Evolutionary conservation across 2,329 filamentous ascomycete species (phyloP).

Genomic region (Lasiodiplodia hormozganensis): DNA sequence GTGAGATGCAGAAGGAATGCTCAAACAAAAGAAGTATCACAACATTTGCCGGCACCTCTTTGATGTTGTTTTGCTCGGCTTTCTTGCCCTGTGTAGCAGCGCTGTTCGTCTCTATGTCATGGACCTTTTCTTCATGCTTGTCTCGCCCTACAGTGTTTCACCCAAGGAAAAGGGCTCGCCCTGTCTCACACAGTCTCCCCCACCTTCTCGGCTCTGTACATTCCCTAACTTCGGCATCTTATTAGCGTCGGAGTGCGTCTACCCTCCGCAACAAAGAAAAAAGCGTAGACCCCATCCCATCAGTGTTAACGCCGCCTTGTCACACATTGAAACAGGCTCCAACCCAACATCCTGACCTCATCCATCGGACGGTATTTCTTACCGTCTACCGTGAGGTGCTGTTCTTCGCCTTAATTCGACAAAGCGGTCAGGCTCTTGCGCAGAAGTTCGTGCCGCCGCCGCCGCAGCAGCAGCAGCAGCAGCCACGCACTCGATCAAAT

Average conservation of each 20-base stretch:
- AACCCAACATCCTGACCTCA: too few species aligned
- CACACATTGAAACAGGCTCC: too few species aligned
- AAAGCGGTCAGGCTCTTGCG: not conserved
- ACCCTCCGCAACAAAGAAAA: too few species aligned
- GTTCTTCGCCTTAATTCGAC: too few species aligned
- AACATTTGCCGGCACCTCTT: not conserved
- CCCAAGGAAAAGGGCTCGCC: not conserved
- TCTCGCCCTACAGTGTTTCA: not conserved
- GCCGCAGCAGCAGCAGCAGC: too few species aligned
- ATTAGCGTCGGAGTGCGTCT: too few species aligned
- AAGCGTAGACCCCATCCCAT: too few species aligned
- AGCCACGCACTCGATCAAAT: not conserved
- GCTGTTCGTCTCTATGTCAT: not conserved
- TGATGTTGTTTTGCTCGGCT: not conserved
- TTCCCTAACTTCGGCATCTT: too few species aligned
- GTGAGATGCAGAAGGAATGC: not conserved
- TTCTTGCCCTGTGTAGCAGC: not conserved
- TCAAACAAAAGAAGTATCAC: not conserved
- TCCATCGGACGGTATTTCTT: too few species aligned
- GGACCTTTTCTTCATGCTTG: not conserved
- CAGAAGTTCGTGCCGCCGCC: not conserved
- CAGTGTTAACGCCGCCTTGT: too few species aligned
- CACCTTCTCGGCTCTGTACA: not conserved
- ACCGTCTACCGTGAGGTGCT: too few species aligned
- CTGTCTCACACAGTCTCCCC: not conserved